These are phyloP conservation scores for Boechera retrofracta DNA, from an alignment of 345 rosid genomes.

Conservation along the genomic window DNA sequence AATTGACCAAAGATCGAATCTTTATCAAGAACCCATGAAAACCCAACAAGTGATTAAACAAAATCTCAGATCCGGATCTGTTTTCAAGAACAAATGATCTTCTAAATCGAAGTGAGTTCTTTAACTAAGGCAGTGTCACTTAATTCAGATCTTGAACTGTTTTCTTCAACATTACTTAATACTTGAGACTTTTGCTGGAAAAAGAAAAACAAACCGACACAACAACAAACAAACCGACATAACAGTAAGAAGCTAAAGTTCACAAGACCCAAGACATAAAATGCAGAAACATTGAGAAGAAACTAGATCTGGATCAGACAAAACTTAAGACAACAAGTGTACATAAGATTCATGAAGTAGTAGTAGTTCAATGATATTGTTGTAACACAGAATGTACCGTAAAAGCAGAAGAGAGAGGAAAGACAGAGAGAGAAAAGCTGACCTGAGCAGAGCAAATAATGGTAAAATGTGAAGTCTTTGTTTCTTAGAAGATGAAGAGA, in stretches of 20 bases:
- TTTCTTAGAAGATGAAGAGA: conserved; percentile 37
- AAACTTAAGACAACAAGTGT: conserved; percentile 35
- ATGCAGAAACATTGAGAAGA: conserved; percentile 4
- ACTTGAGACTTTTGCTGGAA: not conserved
- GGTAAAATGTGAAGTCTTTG: conserved; percentile 17
- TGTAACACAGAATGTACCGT: not conserved
- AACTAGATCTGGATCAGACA: conserved; percentile 46
- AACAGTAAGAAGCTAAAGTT: conserved; percentile 14
- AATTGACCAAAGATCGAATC: conserved; percentile 21
- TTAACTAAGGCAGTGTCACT: conserved; percentile 1
- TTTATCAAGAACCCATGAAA: conserved; percentile 12
- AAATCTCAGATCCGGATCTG: conserved; percentile 47
- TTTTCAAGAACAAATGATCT: not conserved
- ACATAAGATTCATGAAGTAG: conserved; percentile 13
- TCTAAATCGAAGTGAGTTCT: not conserved
- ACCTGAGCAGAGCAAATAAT: conserved; percentile 34
- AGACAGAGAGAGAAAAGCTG: conserved; percentile 32
- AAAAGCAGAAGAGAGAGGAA: conserved; percentile 27
- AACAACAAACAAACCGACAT: not conserved
- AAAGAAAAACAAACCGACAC: conserved; percentile 25
- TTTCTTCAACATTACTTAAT: conserved; percentile 2
- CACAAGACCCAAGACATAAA: conserved; percentile 26
- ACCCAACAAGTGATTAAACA: not conserved
- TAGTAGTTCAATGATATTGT: conserved; percentile 39
- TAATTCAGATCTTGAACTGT: conserved; percentile 33